These are phyloP conservation scores for Rhynchospora breviuscula DNA, from an alignment of 176 grass and related monocot genomes.

Conservation along the genomic window DNA sequence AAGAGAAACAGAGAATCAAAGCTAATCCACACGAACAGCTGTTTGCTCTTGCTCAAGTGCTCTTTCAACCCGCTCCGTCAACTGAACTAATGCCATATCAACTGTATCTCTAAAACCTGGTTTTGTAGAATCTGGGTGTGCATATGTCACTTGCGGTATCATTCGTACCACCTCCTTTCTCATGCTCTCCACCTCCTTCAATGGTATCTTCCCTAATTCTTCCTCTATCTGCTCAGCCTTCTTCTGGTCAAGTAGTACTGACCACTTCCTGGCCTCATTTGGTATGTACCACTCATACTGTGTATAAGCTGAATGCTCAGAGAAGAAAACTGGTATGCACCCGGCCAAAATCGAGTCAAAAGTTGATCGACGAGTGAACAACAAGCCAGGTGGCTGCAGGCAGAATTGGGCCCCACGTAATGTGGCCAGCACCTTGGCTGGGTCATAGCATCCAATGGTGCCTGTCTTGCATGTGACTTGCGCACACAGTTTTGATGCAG, in stretches of 20 bases:
- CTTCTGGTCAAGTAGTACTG: constrained; percentile 18
- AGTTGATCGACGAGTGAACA: constrained; percentile 49
- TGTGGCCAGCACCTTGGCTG: constrained; percentile 14
- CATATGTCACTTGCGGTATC: constrained; percentile 31
- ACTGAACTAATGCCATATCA: constrained; percentile 28
- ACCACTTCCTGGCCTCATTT: constrained; percentile 19
- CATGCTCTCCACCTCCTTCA: constrained; percentile 24
- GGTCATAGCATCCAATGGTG: background rate
- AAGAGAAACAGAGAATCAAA: background rate
- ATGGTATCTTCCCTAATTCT: constrained; percentile 26
- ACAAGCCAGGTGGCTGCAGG: constrained; percentile 61
- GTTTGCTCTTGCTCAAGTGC: background rate
- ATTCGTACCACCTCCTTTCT: constrained; percentile 24
- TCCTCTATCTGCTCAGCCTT: constrained; percentile 28
- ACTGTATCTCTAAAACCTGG: constrained; percentile 33
- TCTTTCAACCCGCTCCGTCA: constrained; percentile 18
- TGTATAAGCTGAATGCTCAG: constrained; percentile 41
- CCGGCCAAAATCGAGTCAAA: constrained; percentile 65
- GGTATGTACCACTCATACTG: constrained; percentile 61
- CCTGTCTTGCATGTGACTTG: constrained; percentile 18
- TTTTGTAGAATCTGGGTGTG: constrained; percentile 21
- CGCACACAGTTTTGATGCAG: constrained; percentile 21
- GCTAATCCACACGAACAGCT: constrained; percentile 15
- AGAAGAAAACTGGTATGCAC: constrained; percentile 73
- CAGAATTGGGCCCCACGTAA: constrained; percentile 55